phyloP scores from a whole-genome alignment of 2,329 filamentous ascomycete species.

The Zymoseptoria tritici region DNA sequence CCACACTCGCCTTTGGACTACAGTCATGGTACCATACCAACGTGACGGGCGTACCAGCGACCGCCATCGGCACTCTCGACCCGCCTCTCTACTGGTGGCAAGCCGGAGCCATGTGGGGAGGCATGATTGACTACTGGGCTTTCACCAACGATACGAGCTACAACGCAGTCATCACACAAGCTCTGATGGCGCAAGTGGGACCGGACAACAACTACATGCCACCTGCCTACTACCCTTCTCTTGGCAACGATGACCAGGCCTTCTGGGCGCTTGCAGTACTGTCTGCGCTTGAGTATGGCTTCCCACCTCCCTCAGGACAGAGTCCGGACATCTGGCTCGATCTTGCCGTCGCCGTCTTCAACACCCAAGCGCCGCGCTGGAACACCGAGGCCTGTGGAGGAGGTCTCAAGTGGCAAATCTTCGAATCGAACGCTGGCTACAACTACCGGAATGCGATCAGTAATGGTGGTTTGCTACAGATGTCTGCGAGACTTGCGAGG shows the following conservation, averaged over 20 bases:
- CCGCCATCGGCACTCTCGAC: slow-evolving; percentile 31
- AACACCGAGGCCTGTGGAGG: slow-evolving; percentile 59
- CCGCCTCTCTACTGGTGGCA: slow-evolving; percentile 44
- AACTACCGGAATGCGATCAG: slow-evolving; percentile 53
- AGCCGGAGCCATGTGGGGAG: slow-evolving; percentile 33
- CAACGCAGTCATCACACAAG: slow-evolving; percentile 34
- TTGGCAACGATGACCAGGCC: slow-evolving; percentile 54
- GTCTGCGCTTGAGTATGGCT: slow-evolving; percentile 68
- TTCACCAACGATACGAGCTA: slow-evolving; percentile 41
- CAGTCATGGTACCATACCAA: slow-evolving; percentile 32
- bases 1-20: slow-evolving; percentile 27
- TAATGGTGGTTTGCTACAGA: slow-evolving; percentile 52
- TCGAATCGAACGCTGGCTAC: slow-evolving; percentile 63
- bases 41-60: slow-evolving; percentile 21
- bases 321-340: slow-evolving; percentile 62
- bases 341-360: slow-evolving; percentile 71
- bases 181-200: slow-evolving; percentile 37
- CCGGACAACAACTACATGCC: slow-evolving; percentile 39
- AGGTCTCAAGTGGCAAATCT: slow-evolving; percentile 81
- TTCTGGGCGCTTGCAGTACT: slow-evolving; percentile 84
- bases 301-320: slow-evolving; percentile 51
- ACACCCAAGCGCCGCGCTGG: slow-evolving; percentile 67
- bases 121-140: slow-evolving; percentile 38
- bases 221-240: slow-evolving; percentile 27
- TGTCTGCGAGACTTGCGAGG: slow-evolving; percentile 60